phyloP scores from a whole-genome alignment of 441 rosid species.

The Biscutella laevigata region DNA sequence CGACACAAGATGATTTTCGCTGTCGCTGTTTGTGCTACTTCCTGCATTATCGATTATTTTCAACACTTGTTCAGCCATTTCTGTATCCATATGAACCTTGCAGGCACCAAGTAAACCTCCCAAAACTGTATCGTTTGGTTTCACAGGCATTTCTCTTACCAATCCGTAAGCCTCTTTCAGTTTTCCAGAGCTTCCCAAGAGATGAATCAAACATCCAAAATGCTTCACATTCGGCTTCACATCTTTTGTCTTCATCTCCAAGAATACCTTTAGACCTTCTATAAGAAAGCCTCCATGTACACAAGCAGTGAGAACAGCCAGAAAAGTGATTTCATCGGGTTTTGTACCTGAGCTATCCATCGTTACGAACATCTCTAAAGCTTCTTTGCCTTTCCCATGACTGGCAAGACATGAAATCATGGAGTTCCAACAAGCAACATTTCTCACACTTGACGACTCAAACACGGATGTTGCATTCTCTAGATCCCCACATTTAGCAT shows the following conservation, averaged over 20 bases:
- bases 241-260: constrained; percentile 27
- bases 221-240: constrained; percentile 32
- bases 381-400: constrained; percentile 56
- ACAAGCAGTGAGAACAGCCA: constrained; percentile 37
- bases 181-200: constrained; percentile 41
- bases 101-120: constrained; percentile 45
- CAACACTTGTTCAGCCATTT: constrained; percentile 34
- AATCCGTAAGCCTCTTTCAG: constrained; percentile 35
- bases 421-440: constrained; percentile 58
- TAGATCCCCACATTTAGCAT: constrained; percentile 59
- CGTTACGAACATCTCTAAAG: constrained; percentile 40
- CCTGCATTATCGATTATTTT: constrained; percentile 21
- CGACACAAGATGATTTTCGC: constrained; percentile 29
- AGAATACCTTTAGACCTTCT: constrained; percentile 42
- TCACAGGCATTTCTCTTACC: constrained; percentile 34
- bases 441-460: constrained; percentile 27
- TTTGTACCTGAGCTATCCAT: constrained; percentile 28
- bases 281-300: constrained; percentile 37
- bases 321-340: constrained; percentile 37
- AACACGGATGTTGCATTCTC: constrained; percentile 32
- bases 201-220: constrained; percentile 43
- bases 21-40: background rate
- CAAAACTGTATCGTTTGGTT: constrained; percentile 38
- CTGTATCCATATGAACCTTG: constrained; percentile 28
- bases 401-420: constrained; percentile 65